Percentiles rank a stretch among this genome's conserved stretches.
Evolutionary conservation across 257 asterid genomes (phyloP).

Genomic region (Ballota nigra): DNA sequence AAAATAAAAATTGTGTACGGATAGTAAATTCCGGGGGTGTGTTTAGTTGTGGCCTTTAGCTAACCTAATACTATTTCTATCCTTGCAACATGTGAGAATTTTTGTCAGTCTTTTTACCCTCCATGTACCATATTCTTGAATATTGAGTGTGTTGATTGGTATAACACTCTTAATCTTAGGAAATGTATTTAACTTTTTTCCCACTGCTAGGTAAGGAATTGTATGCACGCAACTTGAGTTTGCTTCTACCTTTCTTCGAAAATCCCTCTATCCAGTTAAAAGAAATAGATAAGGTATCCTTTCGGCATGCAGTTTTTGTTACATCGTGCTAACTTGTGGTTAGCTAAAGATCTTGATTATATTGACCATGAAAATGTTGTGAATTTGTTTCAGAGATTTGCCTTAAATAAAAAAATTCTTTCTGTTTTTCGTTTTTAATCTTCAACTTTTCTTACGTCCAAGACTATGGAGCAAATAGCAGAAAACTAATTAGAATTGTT

Average conservation of each 20-base stretch:
- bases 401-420: background rate
- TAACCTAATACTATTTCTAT: background rate
- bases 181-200: conserved; percentile 10
- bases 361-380: too few species aligned
- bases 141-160: background rate
- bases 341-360: background rate
- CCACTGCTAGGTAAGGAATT: conserved; percentile 62
- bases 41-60: too few species aligned
- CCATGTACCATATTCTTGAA: background rate
- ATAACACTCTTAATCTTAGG: background rate
- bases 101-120: background rate
- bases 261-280: conserved; percentile 65
- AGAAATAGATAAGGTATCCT: conserved; percentile 56
- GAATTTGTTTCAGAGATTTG: background rate
- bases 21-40: too few species aligned
- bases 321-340: conserved; percentile 7
- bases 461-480: background rate
- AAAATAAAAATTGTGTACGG: background rate
- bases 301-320: conserved; percentile 13
- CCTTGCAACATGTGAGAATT: background rate
- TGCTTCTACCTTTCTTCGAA: conserved; percentile 77
- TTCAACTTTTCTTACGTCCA: background rate
- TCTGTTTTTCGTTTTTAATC: background rate
- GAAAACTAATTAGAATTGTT: background rate
- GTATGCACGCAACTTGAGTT: conserved; percentile 74